Percentiles rank a stretch among this genome's conserved stretches.
phyloP scores from a whole-genome alignment of 1,284 basidiomycete species.

The Pulchroboletus neoregius region DNA sequence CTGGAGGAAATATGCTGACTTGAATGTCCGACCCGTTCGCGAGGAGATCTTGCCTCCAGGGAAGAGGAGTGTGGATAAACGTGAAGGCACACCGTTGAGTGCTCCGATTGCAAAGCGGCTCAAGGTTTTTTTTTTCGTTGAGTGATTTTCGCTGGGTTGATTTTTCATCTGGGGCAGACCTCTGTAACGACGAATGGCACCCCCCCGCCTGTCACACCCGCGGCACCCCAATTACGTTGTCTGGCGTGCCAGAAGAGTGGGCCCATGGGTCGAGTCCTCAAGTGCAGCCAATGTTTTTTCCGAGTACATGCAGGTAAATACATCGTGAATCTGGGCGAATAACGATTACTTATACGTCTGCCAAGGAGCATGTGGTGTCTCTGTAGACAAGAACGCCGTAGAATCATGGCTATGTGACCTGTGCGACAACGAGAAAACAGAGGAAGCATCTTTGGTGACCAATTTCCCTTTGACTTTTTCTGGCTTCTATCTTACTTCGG shows the following conservation, averaged over 20 bases:
- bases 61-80: slow-evolving; percentile 59
- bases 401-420: slow-evolving; percentile 83
- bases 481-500: slow-evolving; percentile 6
- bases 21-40: slow-evolving; percentile 66
- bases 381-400: slow-evolving; percentile 54
- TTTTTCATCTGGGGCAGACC: slow-evolving; percentile 38
- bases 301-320: slow-evolving; percentile 66
- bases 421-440: slow-evolving; percentile 74
- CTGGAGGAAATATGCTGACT: slow-evolving; percentile 88
- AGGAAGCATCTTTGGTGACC: slow-evolving; percentile 74
- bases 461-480: neutral
- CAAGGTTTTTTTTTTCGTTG: slow-evolving; percentile 45
- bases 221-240: slow-evolving; percentile 65
- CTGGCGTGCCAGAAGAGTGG: slow-evolving; percentile 73
- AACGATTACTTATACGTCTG: slow-evolving; percentile 8
- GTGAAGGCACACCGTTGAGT: slow-evolving; percentile 72
- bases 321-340: neutral
- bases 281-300: slow-evolving; percentile 76
- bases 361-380: slow-evolving; percentile 64
- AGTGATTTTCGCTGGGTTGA: neutral
- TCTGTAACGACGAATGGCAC: slow-evolving; percentile 48
- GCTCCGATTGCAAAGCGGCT: slow-evolving; percentile 60
- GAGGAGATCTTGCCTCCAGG: slow-evolving; percentile 53
- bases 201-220: slow-evolving; percentile 47
- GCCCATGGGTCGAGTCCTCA: slow-evolving; percentile 68